phyloP scores from a whole-genome alignment of 371 early-diverging fungal genomes.

The Parasitella parasitica region DNA sequence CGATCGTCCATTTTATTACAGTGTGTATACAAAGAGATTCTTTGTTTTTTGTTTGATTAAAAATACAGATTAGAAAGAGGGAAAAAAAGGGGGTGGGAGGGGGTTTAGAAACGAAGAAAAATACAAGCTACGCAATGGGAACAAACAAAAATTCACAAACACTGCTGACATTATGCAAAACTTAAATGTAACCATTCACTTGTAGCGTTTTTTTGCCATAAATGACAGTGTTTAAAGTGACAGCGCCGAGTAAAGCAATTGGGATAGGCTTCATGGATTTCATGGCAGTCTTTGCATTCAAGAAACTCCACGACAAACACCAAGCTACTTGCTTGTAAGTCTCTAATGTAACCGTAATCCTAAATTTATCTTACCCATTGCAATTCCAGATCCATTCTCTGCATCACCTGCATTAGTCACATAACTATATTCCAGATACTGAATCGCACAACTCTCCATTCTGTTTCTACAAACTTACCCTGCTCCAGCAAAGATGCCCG shows the following conservation, averaged over 20 bases:
- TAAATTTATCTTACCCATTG: constrained; percentile 37
- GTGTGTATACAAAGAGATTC: not conserved
- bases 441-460: not conserved
- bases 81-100: not conserved
- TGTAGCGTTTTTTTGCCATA: constrained; percentile 49
- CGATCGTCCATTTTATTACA: constrained; percentile 21
- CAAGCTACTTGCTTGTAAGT: too few relatives aligned
- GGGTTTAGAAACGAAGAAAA: not conserved
- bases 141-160: constrained; percentile 1
- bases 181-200: constrained; percentile 46
- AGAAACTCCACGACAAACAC: constrained; percentile 50
- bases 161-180: constrained; percentile 1
- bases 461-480: constrained; percentile 27
- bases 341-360: not conserved
- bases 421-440: constrained; percentile 21
- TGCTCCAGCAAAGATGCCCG: constrained; percentile 46
- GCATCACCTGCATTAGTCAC: constrained; percentile 45
- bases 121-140: not conserved
- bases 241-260: constrained; percentile 29
- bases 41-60: not conserved
- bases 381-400: constrained; percentile 53
- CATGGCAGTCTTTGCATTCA: constrained; percentile 37
- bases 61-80: constrained; percentile 1
- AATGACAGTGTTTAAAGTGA: constrained; percentile 32
- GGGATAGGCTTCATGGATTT: constrained; percentile 39